These are phyloP conservation scores for Didymella keratinophila DNA, from an alignment of 2,329 filamentous ascomycete genomes.

Conservation along the genomic window DNA sequence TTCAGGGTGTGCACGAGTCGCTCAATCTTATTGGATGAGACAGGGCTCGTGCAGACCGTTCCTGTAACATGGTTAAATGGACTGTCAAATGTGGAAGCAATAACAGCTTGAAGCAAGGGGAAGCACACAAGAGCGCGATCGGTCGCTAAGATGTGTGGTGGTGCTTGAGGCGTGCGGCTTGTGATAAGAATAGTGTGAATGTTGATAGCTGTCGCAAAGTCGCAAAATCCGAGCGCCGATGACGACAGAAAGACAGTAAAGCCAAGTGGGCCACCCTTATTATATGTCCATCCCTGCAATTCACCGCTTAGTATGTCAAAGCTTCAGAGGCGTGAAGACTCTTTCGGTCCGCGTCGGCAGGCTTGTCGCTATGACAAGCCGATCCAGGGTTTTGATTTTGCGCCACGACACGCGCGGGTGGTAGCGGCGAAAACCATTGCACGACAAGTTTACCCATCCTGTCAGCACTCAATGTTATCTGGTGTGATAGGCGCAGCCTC, in stretches of 20 bases:
- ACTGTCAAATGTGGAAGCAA: conserved; percentile 38
- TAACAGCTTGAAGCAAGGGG: conserved; percentile 38
- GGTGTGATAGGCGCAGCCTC: not conserved
- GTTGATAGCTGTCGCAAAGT: conserved; percentile 26
- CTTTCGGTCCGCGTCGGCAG: conserved; percentile 19
- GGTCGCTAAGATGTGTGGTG: conserved; percentile 34
- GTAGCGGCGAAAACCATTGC: conserved; percentile 10
- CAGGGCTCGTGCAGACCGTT: conserved; percentile 31
- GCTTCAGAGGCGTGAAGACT: conserved; percentile 19
- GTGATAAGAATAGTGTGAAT: conserved; percentile 18
- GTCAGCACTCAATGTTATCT: conserved; percentile 7
- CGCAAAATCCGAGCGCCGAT: conserved; percentile 21
- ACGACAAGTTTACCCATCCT: not conserved
- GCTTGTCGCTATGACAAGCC: conserved; percentile 14
- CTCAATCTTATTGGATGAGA: conserved; percentile 45
- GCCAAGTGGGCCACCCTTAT: conserved; percentile 6
- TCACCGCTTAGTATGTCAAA: conserved; percentile 22
- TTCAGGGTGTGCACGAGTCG: conserved; percentile 35
- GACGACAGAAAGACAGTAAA: conserved; percentile 23
- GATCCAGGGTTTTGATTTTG: conserved; percentile 3
- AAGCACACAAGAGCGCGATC: conserved; percentile 40
- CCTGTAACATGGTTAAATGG: conserved; percentile 47
- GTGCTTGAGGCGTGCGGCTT: conserved; percentile 17
- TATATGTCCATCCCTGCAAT: conserved; percentile 6
- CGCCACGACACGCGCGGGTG: conserved; percentile 9